Conservation (phyloP, 2,329 filamentous ascomycete species). For the Colletotrichum tropicale region DNA sequence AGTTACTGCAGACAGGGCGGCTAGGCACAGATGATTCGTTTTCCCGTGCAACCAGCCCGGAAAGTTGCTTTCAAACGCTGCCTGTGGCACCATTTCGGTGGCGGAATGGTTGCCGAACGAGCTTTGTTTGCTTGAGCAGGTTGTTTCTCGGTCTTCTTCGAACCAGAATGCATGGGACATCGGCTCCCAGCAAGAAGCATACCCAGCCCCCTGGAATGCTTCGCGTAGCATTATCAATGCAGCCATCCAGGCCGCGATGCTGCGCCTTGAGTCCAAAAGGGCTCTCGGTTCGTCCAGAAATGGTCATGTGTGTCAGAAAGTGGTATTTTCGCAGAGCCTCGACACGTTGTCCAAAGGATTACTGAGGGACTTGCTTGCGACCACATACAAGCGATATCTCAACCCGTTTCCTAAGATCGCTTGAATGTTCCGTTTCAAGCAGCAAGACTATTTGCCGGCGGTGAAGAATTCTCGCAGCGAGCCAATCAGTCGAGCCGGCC, state of each 20-base stretch:
- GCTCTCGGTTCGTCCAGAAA: background rate
- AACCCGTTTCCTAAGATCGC: background rate
- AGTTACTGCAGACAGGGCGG: background rate
- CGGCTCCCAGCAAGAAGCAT: conserved; percentile 10
- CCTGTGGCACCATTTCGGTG: background rate
- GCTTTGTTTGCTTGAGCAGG: background rate
- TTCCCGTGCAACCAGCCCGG: background rate
- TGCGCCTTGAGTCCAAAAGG: background rate
- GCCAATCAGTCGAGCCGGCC: background rate
- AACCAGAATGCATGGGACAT: background rate
- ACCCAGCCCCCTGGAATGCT: conserved; percentile 9
- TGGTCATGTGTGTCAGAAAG: background rate
- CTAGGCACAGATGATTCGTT: background rate
- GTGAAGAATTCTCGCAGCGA: background rate
- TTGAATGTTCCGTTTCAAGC: background rate
- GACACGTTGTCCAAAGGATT: background rate
- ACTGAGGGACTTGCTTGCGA: background rate
- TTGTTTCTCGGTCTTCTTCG: background rate
- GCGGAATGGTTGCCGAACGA: background rate
- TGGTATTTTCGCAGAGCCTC: background rate
- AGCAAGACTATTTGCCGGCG: background rate
- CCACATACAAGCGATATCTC: background rate
- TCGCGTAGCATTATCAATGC: conserved; percentile 7
- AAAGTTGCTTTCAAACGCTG: background rate
- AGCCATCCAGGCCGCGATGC: conserved; percentile 7